Base-by-base conservation (phyloP, 2,329 filamentous ascomycete genomes). In the Pyricularia pennisetigena region DNA sequence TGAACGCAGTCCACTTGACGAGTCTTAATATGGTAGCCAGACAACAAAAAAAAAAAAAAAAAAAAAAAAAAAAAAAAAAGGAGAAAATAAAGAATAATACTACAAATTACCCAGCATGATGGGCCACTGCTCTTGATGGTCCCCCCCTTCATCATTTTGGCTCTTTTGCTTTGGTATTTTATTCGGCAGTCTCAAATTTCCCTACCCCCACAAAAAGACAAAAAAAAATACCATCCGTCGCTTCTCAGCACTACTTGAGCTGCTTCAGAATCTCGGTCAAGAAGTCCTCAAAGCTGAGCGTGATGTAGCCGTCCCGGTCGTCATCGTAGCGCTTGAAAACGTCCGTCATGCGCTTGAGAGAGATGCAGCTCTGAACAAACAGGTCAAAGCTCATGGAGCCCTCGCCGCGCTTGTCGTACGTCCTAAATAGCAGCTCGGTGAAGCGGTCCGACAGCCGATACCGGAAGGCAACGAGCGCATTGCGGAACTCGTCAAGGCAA, bases 301-400 rank as follows among this genome's bases (percentile, higher is more conserved):
- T 94, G 73, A 94, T 92, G 77, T 94, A 98, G 1, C 95, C 95
- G 79, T 98, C 95, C 61, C 95, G 87, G 78, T 99, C 95, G 74
- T 97, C 92, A 74, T 99, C 95, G 78, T 98, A 99, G 80, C 94
- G 94, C 85, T 99, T 99, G 78, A 99, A 99, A 30, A 97, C 93
- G 78, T 99, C 95, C 70, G 95, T 99, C 94, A 99, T 98, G 73
- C 95, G 87, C 86, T 98, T 97, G 74, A 99, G 83, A 74, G 89
- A 93, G 76, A 99, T 98, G 79, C 95, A 98, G 67, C 93, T 93
- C 83, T 99, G 95, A 70, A 99, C 95, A 75, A 99, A 99, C 67
- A 99, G 80, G 80, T 99, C 95, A 75, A 99, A 99, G 79, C 90
- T 92, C 86, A 93, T 92, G 73, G 85, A 84, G 54, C 89, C 89